These are phyloP conservation scores for Populus davidiana DNA, from an alignment of 345 rosid genomes.

Conservation along the genomic window DNA sequence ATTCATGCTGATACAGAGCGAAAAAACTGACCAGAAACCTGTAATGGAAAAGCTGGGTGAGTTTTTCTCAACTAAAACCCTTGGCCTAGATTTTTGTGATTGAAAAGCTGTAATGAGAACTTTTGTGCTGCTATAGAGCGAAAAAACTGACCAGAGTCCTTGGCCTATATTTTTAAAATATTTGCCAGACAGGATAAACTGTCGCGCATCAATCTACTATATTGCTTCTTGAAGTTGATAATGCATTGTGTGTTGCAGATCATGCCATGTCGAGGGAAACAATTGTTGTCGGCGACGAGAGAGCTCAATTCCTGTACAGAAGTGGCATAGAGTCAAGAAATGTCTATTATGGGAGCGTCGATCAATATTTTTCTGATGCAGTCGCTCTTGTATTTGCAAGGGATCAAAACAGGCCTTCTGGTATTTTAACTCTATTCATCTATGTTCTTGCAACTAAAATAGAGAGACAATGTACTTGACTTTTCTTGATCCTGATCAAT, in stretches of 20 bases:
- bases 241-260: conserved; percentile 41
- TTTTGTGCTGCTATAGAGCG: no score
- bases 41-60: conserved; percentile 61
- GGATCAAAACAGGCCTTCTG: conserved; percentile 52
- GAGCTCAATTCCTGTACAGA: conserved; percentile 40
- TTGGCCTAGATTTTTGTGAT: no score
- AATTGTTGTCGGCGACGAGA: conserved; percentile 61
- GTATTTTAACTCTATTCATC: conserved; percentile 34
- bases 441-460: no score
- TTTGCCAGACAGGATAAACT: no score
- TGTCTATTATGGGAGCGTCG: conserved; percentile 5
- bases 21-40: conserved; percentile 34
- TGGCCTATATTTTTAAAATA: no score
- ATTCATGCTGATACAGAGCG: conserved; percentile 38
- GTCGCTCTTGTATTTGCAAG: conserved; percentile 68
- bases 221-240: background rate
- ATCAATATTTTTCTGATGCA: conserved; percentile 23
- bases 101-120: no score
- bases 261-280: conserved; percentile 68
- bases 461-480: no score
- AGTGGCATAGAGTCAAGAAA: conserved; percentile 29
- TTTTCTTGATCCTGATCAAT: background rate
- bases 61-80: conserved; percentile 9
- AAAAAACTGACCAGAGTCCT: no score
- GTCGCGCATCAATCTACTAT: no score